Conservation (phyloP, 768 basidiomycete species). For the Leccinum subgranulosum region DNA sequence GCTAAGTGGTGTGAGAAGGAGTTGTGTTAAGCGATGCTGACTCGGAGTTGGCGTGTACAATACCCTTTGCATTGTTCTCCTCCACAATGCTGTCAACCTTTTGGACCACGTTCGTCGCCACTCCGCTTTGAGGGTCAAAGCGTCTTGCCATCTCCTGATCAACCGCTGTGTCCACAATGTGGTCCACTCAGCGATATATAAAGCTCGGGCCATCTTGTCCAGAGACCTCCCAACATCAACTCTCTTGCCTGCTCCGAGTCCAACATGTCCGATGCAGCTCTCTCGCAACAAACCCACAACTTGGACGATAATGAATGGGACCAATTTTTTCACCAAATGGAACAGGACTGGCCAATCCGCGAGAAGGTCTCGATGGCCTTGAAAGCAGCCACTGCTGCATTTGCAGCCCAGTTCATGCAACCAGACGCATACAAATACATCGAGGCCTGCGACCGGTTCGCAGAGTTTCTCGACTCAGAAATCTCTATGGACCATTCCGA, state of each 20-base stretch:
- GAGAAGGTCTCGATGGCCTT: constrained; percentile 4
- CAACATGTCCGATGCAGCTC: constrained; percentile 10
- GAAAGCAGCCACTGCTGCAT: constrained; percentile 9
- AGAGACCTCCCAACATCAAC: neutral
- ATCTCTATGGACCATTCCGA: neutral
- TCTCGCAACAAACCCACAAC: neutral
- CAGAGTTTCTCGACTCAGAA: constrained; percentile 7
- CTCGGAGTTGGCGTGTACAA: neutral
- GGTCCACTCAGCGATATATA: constrained; percentile 13
- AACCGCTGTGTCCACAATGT: constrained; percentile 1
- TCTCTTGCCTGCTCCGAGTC: neutral
- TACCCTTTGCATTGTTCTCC: constrained; percentile 8
- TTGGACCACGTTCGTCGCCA: neutral
- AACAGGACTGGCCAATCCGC: neutral
- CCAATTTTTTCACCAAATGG: neutral
- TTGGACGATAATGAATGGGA: constrained; percentile 1
- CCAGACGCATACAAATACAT: constrained; percentile 11
- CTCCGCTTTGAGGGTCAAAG: neutral
- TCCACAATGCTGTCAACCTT: neutral
- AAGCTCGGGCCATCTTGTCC: neutral
- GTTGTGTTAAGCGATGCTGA: neutral
- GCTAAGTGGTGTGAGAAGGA: neutral
- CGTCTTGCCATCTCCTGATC: neutral
- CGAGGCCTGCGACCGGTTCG: constrained; percentile 10
- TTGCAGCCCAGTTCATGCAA: constrained; percentile 12